Evolutionary conservation across 257 asterid genomes (phyloP).

Genomic region (Ajuga chamaepitys): DNA sequence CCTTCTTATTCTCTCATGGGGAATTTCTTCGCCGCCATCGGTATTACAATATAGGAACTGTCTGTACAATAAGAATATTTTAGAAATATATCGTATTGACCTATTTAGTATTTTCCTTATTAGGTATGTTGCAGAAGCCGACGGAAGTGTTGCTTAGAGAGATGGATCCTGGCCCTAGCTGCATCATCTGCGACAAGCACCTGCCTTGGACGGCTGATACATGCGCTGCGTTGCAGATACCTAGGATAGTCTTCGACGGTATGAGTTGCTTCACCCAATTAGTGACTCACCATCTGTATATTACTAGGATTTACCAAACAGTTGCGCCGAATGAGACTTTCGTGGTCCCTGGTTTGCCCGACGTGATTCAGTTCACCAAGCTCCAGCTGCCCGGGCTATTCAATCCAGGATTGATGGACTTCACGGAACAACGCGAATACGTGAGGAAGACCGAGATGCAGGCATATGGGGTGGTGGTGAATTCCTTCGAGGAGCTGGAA

Average conservation of each 20-base stretch:
- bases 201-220: conserved; percentile 36
- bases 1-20: conserved; percentile 24
- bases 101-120: no score
- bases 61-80: no score
- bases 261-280: neutral
- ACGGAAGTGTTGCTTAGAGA: no score
- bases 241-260: conserved; percentile 5
- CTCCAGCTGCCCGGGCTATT: neutral
- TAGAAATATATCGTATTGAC: no score
- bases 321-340: conserved; percentile 25
- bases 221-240: conserved; percentile 23
- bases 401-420: conserved; percentile 11
- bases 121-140: no score
- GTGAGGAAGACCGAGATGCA: conserved; percentile 30
- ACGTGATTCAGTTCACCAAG: conserved; percentile 20
- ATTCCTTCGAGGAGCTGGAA: conserved; percentile 16
- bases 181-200: conserved; percentile 40
- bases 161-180: conserved; percentile 26
- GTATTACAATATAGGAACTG: no score
- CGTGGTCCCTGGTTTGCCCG: conserved; percentile 27
- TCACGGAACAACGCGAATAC: conserved; percentile 23
- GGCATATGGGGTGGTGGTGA: conserved; percentile 43
- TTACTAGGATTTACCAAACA: conserved; percentile 13
- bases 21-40: conserved; percentile 31
- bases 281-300: neutral